Evolutionary conservation across 768 basidiomycete species (phyloP).

Genomic region (Pilatotrama ljubarskyi): DNA sequence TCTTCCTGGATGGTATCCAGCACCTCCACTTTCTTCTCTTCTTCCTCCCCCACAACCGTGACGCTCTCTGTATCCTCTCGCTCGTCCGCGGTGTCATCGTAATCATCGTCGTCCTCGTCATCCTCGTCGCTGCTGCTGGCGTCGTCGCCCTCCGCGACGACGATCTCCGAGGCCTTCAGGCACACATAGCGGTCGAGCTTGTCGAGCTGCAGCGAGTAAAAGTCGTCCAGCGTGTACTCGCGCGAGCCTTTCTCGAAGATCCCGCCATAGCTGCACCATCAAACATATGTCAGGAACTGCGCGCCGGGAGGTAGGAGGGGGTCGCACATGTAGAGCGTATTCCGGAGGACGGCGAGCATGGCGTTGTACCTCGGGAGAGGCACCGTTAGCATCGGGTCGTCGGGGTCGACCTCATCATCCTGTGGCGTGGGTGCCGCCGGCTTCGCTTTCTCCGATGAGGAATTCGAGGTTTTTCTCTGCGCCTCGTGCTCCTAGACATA

Average conservation of each 20-base stretch:
- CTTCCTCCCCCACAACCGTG: slow-evolving; percentile 26
- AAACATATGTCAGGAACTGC: background rate
- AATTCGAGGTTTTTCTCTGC: background rate
- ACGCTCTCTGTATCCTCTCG: slow-evolving; percentile 32
- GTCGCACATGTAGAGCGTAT: slow-evolving; percentile 82
- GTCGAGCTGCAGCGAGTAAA: slow-evolving; percentile 76
- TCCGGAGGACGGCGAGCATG: slow-evolving; percentile 83
- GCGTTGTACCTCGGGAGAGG: slow-evolving; percentile 83
- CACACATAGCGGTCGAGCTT: slow-evolving; percentile 81
- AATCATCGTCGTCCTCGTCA: slow-evolving; percentile 57
- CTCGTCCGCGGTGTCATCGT: slow-evolving; percentile 43
- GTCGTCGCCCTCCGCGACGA: slow-evolving; percentile 62
- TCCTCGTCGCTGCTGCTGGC: slow-evolving; percentile 64
- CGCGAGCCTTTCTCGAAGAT: slow-evolving; percentile 81
- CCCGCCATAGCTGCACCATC: slow-evolving; percentile 69
- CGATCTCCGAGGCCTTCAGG: slow-evolving; percentile 63
- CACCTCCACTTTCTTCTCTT: slow-evolving; percentile 29
- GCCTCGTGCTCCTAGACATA: background rate
- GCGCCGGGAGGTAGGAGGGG: background rate
- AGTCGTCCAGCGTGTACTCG: slow-evolving; percentile 91
- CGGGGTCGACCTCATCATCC: slow-evolving; percentile 47
- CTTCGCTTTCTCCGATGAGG: background rate
- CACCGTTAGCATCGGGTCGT: slow-evolving; percentile 58
- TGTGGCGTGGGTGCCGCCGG: background rate
- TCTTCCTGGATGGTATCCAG: slow-evolving; percentile 29